These are phyloP conservation scores for Lentinula guzmanii DNA, from an alignment of 768 basidiomycete species.

Conservation along the genomic window DNA sequence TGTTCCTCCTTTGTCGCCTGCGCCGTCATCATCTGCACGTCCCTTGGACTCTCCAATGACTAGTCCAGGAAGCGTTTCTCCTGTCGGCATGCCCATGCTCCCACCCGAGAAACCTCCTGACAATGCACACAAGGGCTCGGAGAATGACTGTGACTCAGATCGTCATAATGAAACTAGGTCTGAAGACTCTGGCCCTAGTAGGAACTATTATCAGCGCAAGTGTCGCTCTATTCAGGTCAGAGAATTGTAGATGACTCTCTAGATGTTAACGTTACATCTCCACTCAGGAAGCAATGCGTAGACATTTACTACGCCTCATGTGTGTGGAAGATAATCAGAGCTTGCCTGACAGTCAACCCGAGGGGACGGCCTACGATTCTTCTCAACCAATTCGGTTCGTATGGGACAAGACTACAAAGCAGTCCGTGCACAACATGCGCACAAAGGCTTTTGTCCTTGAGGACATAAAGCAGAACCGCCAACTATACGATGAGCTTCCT, in stretches of 20 bases:
- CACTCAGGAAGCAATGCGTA: constrained; percentile 62
- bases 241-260: constrained; percentile 2
- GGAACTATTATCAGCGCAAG: constrained; percentile 57
- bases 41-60: constrained; percentile 7
- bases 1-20: neutral
- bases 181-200: constrained; percentile 21
- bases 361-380: constrained; percentile 39
- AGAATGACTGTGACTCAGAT: constrained; percentile 28
- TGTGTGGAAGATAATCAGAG: constrained; percentile 46
- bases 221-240: constrained; percentile 65
- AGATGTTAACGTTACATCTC: neutral
- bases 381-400: constrained; percentile 67
- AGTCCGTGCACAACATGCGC: constrained; percentile 65
- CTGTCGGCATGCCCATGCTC: constrained; percentile 4
- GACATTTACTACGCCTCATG: constrained; percentile 59
- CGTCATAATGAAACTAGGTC: constrained; percentile 28
- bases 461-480: constrained; percentile 53
- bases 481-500: constrained; percentile 55
- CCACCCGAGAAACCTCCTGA: constrained; percentile 6
- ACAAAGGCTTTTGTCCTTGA: constrained; percentile 63
- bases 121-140: neutral
- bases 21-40: constrained; percentile 14
- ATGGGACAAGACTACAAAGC: constrained; percentile 73
- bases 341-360: constrained; percentile 56
- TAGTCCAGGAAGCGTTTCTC: constrained; percentile 5